phyloP scores from a whole-genome alignment of 441 rosid species.

The Macaranga tanarius region DNA sequence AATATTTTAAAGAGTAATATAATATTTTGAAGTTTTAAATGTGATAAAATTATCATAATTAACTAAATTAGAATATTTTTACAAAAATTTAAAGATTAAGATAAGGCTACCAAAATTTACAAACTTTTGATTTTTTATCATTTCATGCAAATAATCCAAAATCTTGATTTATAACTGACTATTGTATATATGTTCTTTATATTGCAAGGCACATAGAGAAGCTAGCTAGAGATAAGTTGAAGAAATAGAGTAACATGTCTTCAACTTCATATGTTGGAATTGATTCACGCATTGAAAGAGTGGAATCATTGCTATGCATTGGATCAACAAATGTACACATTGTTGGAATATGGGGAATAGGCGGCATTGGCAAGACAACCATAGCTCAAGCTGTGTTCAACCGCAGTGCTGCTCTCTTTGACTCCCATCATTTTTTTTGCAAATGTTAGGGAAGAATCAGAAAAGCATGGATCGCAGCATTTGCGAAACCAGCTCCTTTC shows the following conservation, averaged over 20 bases:
- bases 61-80: too few species aligned
- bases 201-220: too few species aligned
- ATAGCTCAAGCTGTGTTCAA: constrained; percentile 9
- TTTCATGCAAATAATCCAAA: too few species aligned
- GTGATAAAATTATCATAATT: too few species aligned
- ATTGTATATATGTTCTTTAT: too few species aligned
- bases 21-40: too few species aligned
- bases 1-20: too few species aligned
- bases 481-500: not conserved
- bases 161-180: too few species aligned
- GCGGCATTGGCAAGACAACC: constrained; percentile 16
- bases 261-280: constrained; percentile 7
- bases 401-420: not conserved
- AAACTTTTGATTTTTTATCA: too few species aligned
- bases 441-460: constrained; percentile 6
- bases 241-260: not conserved
- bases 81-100: too few species aligned
- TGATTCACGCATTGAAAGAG: not conserved
- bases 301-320: constrained; percentile 12
- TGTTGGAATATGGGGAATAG: constrained; percentile 27
- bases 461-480: not conserved
- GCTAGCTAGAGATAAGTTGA: not conserved
- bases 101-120: too few species aligned
- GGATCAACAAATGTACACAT: not conserved
- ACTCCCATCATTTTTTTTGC: not conserved